These are phyloP conservation scores for Carex sylvatica DNA, from an alignment of 202 grass and related monocot genomes.

Conservation along the genomic window DNA sequence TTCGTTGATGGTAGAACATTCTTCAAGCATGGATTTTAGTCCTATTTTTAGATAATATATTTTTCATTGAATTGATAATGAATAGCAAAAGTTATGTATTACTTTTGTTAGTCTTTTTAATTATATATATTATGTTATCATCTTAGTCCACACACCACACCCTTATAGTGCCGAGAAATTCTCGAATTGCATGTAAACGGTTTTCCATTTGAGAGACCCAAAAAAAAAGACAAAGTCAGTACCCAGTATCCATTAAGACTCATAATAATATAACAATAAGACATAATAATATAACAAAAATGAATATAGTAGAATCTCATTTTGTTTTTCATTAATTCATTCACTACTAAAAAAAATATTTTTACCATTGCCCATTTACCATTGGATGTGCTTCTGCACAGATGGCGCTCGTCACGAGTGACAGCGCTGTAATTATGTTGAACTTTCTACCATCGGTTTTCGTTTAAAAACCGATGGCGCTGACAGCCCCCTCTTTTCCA, in stretches of 20 bases:
- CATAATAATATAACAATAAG: no score
- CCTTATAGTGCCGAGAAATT: not conserved
- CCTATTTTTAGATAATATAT: not conserved
- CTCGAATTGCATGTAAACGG: not conserved
- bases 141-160: not conserved
- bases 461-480: no score
- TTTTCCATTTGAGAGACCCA: not conserved
- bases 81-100: not conserved
- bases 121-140: not conserved
- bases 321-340: not conserved
- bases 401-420: no score
- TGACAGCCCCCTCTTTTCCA: no score
- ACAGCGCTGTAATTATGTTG: no score
- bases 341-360: no score
- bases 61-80: not conserved
- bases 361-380: no score
- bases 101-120: not conserved
- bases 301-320: not conserved
- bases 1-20: not conserved
- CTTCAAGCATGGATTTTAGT: not conserved
- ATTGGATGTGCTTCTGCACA: no score
- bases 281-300: not conserved
- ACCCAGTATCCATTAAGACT: not conserved
- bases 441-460: no score
- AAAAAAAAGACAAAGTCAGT: not conserved